phyloP scores from a whole-genome alignment of 371 early-diverging fungal species.

The Mucor racemosus region DNA sequence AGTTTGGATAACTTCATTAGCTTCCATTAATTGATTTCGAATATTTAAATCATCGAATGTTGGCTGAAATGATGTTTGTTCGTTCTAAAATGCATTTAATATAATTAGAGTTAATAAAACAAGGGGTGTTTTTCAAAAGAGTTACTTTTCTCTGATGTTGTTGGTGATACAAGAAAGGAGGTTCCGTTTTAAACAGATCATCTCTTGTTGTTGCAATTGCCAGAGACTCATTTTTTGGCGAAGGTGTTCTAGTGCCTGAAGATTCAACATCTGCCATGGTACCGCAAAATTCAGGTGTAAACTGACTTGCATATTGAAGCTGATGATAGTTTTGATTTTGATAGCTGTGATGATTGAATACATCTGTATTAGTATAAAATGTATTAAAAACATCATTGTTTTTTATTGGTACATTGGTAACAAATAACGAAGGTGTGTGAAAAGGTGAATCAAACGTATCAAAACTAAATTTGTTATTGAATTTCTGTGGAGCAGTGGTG shows the following conservation, averaged over 20 bases:
- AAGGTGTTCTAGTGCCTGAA: conserved; percentile 24
- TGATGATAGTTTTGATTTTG: not conserved
- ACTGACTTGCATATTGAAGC: not conserved
- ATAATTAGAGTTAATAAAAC: conserved; percentile 2
- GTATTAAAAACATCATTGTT: conserved; percentile 7
- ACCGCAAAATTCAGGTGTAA: conserved; percentile 15
- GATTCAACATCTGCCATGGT: conserved; percentile 32
- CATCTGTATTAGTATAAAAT: conserved; percentile 2
- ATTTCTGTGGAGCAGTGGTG: not conserved
- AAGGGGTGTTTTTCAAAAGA: not conserved
- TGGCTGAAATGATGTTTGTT: not conserved
- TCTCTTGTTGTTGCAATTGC: conserved; percentile 2
- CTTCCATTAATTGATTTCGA: conserved; percentile 28
- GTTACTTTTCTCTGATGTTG: conserved; percentile 15
- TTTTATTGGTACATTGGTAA: conserved; percentile 7
- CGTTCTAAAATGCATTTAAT: not conserved
- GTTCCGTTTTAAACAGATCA: conserved; percentile 11
- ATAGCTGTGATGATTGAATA: not conserved
- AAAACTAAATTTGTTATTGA: not conserved
- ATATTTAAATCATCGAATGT: not conserved
- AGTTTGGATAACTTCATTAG: conserved; percentile 27
- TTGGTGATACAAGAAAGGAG: conserved; percentile 24
- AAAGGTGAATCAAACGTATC: conserved; percentile 25
- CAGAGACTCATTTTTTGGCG: conserved; percentile 24
- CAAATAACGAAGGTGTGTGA: conserved; percentile 24